phyloP scores from a whole-genome alignment of 148 eudicot species.

The Agrostemma githago region DNA sequence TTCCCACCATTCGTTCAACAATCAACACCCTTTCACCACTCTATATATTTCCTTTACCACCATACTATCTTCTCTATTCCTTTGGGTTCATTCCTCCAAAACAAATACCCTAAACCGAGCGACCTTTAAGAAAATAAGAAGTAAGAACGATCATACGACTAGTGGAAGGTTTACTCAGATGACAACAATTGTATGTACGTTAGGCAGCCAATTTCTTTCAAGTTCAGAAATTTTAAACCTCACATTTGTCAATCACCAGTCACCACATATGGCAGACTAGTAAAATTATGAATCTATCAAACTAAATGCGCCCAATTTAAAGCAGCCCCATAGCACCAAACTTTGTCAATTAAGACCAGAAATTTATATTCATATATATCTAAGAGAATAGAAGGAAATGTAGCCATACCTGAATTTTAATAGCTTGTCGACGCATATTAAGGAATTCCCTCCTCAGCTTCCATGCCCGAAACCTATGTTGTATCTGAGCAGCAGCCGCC shows the following conservation, averaged over 20 bases:
- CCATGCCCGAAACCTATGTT: conserved; percentile 77
- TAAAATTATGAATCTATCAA: neutral
- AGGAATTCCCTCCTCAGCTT: conserved; percentile 69
- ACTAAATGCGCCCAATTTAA: neutral
- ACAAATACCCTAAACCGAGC: neutral
- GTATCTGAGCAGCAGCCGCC: conserved; percentile 78
- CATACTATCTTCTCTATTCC: neutral
- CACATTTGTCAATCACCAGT: neutral
- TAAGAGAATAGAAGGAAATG: neutral
- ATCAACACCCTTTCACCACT: neutral
- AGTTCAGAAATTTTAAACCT: neutral
- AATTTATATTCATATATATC: neutral
- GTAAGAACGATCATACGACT: neutral
- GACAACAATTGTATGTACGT: neutral
- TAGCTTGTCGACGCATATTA: conserved; percentile 66
- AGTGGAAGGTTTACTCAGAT: neutral
- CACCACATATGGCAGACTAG: neutral
- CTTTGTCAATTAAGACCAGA: neutral
- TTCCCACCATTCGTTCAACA: neutral
- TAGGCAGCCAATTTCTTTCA: neutral
- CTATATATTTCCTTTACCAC: neutral
- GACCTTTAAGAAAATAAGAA: neutral
- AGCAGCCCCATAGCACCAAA: neutral
- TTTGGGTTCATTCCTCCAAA: neutral
- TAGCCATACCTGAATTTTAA: conserved; percentile 73